phyloP scores from a whole-genome alignment of 2,329 filamentous ascomycete species.

The Cladosporium sphaerospermum region DNA sequence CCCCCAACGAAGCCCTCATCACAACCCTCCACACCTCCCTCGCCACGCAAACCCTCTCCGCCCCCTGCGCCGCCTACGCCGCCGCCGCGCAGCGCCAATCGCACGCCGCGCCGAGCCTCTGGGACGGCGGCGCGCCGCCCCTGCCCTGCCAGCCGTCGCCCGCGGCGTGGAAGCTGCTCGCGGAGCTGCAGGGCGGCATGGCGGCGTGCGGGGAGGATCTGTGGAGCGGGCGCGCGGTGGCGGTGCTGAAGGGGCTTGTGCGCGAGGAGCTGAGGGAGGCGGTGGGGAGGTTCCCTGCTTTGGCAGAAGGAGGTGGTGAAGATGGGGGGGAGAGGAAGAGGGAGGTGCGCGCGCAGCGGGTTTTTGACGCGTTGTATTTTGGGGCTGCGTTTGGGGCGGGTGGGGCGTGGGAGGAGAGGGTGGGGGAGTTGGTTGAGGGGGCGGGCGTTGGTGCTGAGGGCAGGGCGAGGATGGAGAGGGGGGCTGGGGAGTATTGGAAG shows the following conservation, averaged over 20 bases:
- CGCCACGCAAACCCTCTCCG: background rate
- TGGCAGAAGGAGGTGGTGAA: too few relatives aligned
- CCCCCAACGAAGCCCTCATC: background rate
- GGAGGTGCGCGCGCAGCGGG: conserved; percentile 30
- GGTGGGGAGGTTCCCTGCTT: conserved; percentile 24
- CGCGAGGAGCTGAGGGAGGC: conserved; percentile 45
- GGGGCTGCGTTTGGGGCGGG: conserved; percentile 10
- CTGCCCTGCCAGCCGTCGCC: conserved; percentile 76
- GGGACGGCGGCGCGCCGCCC: conserved; percentile 66
- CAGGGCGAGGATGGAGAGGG: conserved; percentile 52
- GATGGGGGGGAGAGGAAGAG: conserved; percentile 13
- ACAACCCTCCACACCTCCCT: background rate
- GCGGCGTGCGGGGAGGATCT: conserved; percentile 65
- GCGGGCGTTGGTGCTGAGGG: conserved; percentile 38
- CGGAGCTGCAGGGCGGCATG: conserved; percentile 62
- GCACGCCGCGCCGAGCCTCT: conserved; percentile 57
- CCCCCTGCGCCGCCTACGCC: conserved; percentile 45
- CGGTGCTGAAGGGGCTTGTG: conserved; percentile 55
- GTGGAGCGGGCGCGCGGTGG: conserved; percentile 68
- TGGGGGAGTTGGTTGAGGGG: background rate
- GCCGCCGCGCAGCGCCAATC: conserved; percentile 51
- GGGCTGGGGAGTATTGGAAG: conserved; percentile 73
- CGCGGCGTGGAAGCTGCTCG: conserved; percentile 64
- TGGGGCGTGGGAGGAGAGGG: too few relatives aligned
- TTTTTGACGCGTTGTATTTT: conserved; percentile 41